Evolutionary conservation across 371 early-diverging fungal genomes (phyloP), one percentile per base, ranked within the genome.

Genomic region (Homolaphlyctis polyrhiza): DNA sequence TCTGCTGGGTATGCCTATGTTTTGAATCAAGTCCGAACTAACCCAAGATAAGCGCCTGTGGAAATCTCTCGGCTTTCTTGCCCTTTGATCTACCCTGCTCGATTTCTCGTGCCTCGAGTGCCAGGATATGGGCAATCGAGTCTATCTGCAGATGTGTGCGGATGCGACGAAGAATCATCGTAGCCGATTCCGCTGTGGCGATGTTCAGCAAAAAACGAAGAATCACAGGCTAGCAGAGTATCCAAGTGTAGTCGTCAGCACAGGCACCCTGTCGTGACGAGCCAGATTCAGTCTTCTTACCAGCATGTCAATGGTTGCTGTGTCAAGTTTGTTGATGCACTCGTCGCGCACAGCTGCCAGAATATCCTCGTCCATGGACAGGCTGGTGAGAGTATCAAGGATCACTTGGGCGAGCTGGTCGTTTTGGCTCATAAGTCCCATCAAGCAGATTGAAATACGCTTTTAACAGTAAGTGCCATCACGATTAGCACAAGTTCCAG

Each of bases 351-450:
- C 55, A n/a, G 55, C 28, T 21, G 35, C 35, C 8, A 55, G 55
- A 13, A 33, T 2, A 21, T 30, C 35, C 8, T 55, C 55, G n/a
- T 55, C 55, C 55, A 55, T 55, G 14, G 55, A 11, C 30, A 55
- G 35, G 35, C 55, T 55, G 13, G 35, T 55, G 55, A 55, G 55
- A 27, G 55, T 55, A 25, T 55, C 55, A 13, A 55, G 55, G 8
- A 55, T 27, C 30, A 33, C n/a, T 13, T 27, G 4, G 8, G 55
- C 32, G 18, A 55, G 55, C 3, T 55, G 30, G 3, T 18, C 30
- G n/a, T 3, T 2, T 27, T 55, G 55, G 8, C 2, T 35, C 55
- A 55, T 55, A 25, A 27, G 4, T 3, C 32, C 55, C n/a, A 55
- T 55, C 8, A 55, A n/a, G n/a, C n/a, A 55, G 18, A 55, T 27